Conservation (phyloP, 345 rosid genomes). For the Limnanthes douglasii region DNA sequence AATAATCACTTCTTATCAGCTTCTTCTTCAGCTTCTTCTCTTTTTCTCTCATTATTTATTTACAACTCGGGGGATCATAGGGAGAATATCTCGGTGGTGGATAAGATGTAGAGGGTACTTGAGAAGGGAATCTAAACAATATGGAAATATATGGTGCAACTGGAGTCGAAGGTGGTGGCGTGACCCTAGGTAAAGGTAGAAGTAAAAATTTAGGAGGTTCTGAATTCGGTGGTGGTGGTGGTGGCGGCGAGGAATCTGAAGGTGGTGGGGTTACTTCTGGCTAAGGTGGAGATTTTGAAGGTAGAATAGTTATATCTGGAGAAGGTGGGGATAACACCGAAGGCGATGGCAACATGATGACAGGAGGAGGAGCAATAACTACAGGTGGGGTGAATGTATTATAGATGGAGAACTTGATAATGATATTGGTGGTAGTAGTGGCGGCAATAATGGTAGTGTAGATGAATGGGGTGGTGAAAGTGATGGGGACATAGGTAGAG, state of each 20-base stretch:
- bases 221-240: too few relatives aligned
- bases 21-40: too few relatives aligned
- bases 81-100: conserved; percentile 33
- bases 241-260: conserved; percentile 26
- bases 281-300: conserved; percentile 28
- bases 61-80: conserved; percentile 34
- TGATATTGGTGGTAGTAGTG: conserved; percentile 24
- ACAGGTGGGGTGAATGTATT: conserved; percentile 32
- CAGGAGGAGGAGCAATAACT: conserved; percentile 31
- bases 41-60: too few relatives aligned
- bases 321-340: conserved; percentile 32
- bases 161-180: conserved; percentile 19
- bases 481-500: conserved; percentile 25
- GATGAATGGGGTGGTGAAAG: conserved; percentile 28
- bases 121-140: conserved; percentile 17
- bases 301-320: conserved; percentile 20
- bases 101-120: conserved; percentile 33
- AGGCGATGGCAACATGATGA: conserved; percentile 36
- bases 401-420: conserved; percentile 29
- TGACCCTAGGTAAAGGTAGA: conserved; percentile 15
- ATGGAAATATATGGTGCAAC: conserved; percentile 30
- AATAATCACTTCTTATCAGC: too few relatives aligned
- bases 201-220: conserved; percentile 20
- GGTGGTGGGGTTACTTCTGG: conserved; percentile 23
- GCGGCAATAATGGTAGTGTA: conserved; percentile 18